A percentile compares a stretch with the other conserved stretches of the same genome.
These are phyloP conservation scores for Zygosaccharomyces bisporus DNA, from an alignment of 805 yeast species.

Conservation along the genomic window DNA sequence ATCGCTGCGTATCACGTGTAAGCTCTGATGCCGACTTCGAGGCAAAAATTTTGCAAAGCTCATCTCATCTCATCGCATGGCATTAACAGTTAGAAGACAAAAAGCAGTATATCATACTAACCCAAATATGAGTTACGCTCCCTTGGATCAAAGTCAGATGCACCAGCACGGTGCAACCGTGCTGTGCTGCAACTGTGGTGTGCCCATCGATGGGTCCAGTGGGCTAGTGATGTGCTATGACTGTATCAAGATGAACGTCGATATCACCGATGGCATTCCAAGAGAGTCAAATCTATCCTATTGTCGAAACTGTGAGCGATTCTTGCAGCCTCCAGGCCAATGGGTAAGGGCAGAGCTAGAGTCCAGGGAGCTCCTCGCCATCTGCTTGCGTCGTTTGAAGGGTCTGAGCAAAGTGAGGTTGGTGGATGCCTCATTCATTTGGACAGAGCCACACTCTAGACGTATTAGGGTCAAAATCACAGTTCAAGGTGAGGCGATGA, in stretches of 20 bases:
- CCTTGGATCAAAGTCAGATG: conserved; percentile 28
- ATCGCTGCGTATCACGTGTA: neutral
- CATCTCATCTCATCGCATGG: conserved; percentile 29
- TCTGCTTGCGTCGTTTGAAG: conserved; percentile 81
- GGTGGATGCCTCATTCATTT: conserved; percentile 89
- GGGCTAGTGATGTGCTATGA: conserved; percentile 96
- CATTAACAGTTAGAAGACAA: neutral
- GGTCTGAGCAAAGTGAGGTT: conserved; percentile 83
- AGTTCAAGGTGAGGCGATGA: conserved; percentile 95
- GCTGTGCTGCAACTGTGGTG: conserved; percentile 97
- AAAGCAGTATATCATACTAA: neutral
- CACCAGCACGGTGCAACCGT: conserved; percentile 62
- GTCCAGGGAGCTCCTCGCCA: conserved; percentile 86
- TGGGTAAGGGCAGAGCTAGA: conserved; percentile 92
- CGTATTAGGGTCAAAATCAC: conserved; percentile 87
- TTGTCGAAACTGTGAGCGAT: conserved; percentile 96
- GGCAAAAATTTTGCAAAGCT: conserved; percentile 24
- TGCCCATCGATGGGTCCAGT: conserved; percentile 92
- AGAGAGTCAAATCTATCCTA: conserved; percentile 90
- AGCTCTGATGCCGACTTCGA: conserved; percentile 4
- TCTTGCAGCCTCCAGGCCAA: conserved; percentile 88
- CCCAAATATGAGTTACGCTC: conserved; percentile 37
- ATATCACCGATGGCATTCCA: conserved; percentile 90
- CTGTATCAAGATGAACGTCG: conserved; percentile 90
- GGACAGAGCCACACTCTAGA: conserved; percentile 99